Conservation (phyloP, 345 rosid species). For the Eutrema yunnanense region DNA sequence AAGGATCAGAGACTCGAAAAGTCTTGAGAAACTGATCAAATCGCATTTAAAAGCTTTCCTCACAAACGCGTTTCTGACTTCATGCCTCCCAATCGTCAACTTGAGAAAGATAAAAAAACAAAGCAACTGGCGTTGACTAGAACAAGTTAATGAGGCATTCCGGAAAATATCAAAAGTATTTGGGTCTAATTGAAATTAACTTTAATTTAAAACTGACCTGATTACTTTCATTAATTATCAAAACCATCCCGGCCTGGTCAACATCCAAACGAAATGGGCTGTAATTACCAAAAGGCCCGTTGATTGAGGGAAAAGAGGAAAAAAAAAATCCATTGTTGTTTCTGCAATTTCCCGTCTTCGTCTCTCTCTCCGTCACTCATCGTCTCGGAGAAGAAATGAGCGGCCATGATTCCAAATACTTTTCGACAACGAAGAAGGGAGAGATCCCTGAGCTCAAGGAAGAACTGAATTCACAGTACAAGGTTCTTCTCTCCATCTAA, state of each 20-base stretch:
- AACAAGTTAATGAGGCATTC: not conserved
- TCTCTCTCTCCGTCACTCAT: not conserved
- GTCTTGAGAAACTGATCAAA: constrained; percentile 14
- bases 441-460: constrained; percentile 97
- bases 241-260: not conserved
- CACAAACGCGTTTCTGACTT: constrained; percentile 14
- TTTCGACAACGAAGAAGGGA: constrained; percentile 95
- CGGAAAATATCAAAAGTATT: not conserved
- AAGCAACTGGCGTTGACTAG: constrained; percentile 27
- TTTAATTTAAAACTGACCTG: not conserved
- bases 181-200: not conserved
- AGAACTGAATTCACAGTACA: constrained; percentile 94
- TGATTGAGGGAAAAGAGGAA: not conserved
- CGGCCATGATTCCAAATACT: constrained; percentile 96
- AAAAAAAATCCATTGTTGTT: not conserved
- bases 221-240: not conserved
- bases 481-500: constrained; percentile 38
- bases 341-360: not conserved
- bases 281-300: not conserved
- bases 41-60: not conserved
- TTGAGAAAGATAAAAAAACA: not conserved
- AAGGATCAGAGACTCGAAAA: constrained; percentile 6
- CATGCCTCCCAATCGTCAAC: constrained; percentile 9
- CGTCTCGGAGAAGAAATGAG: constrained; percentile 46
- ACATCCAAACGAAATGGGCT: not conserved